phyloP scores from a whole-genome alignment of 768 basidiomycete species.

The Chalciporus chontae region DNA sequence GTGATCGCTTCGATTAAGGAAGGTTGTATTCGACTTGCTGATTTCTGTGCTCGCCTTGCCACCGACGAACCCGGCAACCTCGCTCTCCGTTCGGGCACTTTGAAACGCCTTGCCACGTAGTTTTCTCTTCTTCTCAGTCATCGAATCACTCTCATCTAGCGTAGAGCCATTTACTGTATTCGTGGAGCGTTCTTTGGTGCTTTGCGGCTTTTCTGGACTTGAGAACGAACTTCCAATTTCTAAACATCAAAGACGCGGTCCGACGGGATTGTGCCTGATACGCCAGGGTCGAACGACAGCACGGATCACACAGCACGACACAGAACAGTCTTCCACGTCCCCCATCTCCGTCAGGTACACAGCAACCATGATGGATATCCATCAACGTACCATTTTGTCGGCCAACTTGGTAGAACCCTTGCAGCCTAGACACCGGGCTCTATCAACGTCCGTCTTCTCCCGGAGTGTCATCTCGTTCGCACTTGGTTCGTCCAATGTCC shows the following conservation, averaged over 20 bases:
- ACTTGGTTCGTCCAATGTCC: slow-evolving; percentile 5
- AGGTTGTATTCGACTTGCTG: too few species aligned
- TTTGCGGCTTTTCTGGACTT: background rate
- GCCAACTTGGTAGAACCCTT: background rate
- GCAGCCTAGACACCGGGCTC: background rate
- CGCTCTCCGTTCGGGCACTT: background rate
- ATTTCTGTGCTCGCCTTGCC: background rate
- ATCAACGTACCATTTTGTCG: background rate
- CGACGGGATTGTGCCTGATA: background rate
- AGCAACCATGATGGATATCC: background rate
- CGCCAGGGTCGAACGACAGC: background rate
- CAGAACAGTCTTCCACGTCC: background rate
- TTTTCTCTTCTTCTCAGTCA: too few species aligned
- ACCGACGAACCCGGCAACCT: background rate
- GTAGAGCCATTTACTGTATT: background rate
- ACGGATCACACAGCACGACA: background rate
- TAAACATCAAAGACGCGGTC: too few species aligned
- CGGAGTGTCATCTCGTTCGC: background rate
- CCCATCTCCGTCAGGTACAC: background rate
- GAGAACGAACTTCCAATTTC: background rate
- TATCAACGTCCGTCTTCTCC: background rate
- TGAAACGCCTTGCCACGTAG: too few species aligned
- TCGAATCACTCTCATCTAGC: background rate
- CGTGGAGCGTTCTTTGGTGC: background rate
- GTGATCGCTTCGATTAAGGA: background rate